Percentiles rank a stretch among this genome's conserved stretches.
phyloP scores from a whole-genome alignment of 139 green algal genomes.

The Picochlorum costavermella region DNA sequence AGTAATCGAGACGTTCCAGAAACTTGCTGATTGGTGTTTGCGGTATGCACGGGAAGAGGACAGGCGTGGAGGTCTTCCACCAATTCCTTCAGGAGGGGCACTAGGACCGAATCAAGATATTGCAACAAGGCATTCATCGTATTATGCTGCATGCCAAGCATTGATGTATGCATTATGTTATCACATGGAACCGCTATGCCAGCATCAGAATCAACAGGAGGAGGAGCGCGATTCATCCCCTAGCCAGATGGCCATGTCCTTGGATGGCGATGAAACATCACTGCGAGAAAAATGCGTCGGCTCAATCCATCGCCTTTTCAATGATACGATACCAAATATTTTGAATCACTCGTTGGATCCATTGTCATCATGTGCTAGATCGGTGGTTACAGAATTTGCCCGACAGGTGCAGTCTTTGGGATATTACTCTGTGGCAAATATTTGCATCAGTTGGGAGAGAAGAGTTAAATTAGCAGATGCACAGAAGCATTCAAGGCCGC shows the following conservation, averaged over 20 bases:
- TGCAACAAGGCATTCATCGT: conserved; percentile 30
- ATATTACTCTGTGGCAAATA: conserved; percentile 25
- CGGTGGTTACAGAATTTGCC: conserved; percentile 27
- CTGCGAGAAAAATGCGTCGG: conserved; percentile 13
- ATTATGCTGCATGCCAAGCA: conserved; percentile 68
- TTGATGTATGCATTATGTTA: conserved; percentile 87
- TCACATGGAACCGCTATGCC: conserved; percentile 56
- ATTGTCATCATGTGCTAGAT: conserved; percentile 45
- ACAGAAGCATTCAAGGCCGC: conserved; percentile 25
- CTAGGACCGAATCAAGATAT: conserved; percentile 4
- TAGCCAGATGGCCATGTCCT: neutral
- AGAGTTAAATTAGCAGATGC: neutral
- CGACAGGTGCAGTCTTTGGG: conserved; percentile 31
- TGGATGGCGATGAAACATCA: neutral
- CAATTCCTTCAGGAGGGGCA: conserved; percentile 21
- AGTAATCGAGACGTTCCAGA: conserved; percentile 41
- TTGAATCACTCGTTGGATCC: conserved; percentile 51
- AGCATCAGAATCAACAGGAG: too few species aligned
- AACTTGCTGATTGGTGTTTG: conserved; percentile 29
- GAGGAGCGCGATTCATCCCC: neutral
- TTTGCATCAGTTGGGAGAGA: conserved; percentile 20
- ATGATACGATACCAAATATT: conserved; percentile 36
- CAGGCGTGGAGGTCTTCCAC: conserved; percentile 21
- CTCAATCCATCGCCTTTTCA: conserved; percentile 42
- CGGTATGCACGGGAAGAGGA: conserved; percentile 31